phyloP scores from a whole-genome alignment of 208 protist genomes.

The Endotrypanum monterogeii region DNA sequence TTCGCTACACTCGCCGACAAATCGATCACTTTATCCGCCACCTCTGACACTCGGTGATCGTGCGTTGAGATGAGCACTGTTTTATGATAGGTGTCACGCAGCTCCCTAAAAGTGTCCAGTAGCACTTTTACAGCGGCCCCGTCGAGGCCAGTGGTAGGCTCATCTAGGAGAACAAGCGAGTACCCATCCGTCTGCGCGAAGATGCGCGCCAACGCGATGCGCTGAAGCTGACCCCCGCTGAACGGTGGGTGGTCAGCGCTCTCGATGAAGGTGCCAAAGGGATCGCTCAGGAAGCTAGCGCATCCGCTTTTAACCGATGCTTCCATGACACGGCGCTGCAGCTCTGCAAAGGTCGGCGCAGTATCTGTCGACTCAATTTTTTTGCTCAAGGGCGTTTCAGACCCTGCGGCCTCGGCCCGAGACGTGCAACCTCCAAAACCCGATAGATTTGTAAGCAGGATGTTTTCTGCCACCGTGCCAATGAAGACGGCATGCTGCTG shows the following conservation, averaged over 20 bases:
- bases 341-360: slow-evolving; percentile 1
- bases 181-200: slow-evolving; percentile 49
- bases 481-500: slow-evolving; percentile 82
- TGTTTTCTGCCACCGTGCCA: slow-evolving; percentile 78
- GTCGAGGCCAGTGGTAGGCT: slow-evolving; percentile 80
- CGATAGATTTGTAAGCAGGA: slow-evolving; percentile 47
- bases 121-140: slow-evolving; percentile 39
- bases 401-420: background rate
- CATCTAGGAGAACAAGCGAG: slow-evolving; percentile 73
- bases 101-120: slow-evolving; percentile 51
- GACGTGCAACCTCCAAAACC: background rate
- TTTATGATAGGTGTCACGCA: slow-evolving; percentile 60
- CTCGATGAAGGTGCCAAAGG: slow-evolving; percentile 62
- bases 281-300: slow-evolving; percentile 50
- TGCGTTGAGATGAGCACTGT: slow-evolving; percentile 82
- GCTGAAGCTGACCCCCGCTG: slow-evolving; percentile 83
- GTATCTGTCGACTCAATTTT: background rate
- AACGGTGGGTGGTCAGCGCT: slow-evolving; percentile 76
- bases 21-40: slow-evolving; percentile 62
- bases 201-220: slow-evolving; percentile 72
- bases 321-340: slow-evolving; percentile 29
- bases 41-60: slow-evolving; percentile 54
- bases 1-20: slow-evolving; percentile 14
- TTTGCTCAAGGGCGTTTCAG: background rate
- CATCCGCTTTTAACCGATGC: slow-evolving; percentile 54